Conservation (phyloP, 176 grass and related monocot genomes). For the Oryza australiensis region DNA sequence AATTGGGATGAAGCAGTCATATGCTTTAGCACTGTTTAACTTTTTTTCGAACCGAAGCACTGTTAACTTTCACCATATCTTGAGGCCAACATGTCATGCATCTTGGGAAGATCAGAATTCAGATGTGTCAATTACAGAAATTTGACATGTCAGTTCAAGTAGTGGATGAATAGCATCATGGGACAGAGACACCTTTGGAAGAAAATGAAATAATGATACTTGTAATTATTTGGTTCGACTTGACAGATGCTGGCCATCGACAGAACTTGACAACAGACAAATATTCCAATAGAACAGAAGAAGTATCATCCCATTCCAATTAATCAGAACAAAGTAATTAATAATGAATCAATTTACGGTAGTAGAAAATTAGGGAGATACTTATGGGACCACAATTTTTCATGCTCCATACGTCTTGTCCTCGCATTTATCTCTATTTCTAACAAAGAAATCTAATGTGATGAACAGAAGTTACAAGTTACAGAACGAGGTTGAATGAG, state of each 20-base stretch:
- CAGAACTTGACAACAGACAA: not conserved
- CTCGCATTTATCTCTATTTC: constrained; percentile 18
- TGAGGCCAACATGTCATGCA: not conserved
- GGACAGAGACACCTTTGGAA: not conserved
- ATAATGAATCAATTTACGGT: not conserved
- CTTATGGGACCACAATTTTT: not conserved
- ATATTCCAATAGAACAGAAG: not conserved
- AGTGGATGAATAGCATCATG: not conserved
- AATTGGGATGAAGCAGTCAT: not conserved
- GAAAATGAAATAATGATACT: not conserved
- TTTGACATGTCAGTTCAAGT: not conserved
- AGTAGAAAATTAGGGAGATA: not conserved
- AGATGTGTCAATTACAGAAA: not conserved
- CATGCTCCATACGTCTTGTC: not conserved
- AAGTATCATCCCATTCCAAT: not conserved
- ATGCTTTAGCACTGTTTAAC: not conserved
- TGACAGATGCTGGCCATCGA: not conserved
- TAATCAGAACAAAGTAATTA: not conserved
- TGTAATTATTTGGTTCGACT: constrained; percentile 16
- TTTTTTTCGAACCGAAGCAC: too few species aligned
- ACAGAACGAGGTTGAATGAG: constrained; percentile 23
- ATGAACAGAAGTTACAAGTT: not conserved
- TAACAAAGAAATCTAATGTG: constrained; percentile 36
- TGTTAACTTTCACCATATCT: not conserved
- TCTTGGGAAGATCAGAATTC: not conserved